phyloP scores from a whole-genome alignment of 176 grass and related monocot species.

The Musa schizocarpa region DNA sequence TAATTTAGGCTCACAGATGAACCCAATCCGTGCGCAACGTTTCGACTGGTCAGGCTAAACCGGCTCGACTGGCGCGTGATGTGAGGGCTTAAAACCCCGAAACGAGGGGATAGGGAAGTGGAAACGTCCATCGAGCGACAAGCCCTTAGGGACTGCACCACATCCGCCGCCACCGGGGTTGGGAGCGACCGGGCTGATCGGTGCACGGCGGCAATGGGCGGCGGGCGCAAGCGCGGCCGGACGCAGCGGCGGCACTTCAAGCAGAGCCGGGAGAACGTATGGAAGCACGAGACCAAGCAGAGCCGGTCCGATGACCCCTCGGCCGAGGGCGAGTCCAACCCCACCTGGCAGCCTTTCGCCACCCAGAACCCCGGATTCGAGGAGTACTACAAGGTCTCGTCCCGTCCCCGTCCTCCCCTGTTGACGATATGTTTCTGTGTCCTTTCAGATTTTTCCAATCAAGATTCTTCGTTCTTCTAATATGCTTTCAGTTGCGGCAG shows the following conservation, averaged over 20 bases:
- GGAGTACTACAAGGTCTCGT: slow-evolving; percentile 84
- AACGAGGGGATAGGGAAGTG: no score
- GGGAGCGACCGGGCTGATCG: background rate
- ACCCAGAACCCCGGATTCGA: slow-evolving; percentile 77
- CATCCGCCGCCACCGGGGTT: background rate
- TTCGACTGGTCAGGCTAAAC: no score
- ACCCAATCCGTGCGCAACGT: no score
- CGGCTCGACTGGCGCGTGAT: no score
- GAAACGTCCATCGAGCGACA: no score
- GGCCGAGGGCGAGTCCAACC: slow-evolving; percentile 19
- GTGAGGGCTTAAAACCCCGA: no score
- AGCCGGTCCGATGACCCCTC: slow-evolving; percentile 6
- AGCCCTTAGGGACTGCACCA: no score
- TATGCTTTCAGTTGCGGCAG: background rate
- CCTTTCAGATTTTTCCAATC: background rate
- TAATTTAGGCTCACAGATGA: no score
- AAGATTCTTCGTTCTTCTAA: background rate
- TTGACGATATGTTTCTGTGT: background rate
- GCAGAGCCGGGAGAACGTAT: slow-evolving; percentile 81
- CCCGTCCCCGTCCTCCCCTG: background rate
- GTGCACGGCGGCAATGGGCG: slow-evolving; percentile 33
- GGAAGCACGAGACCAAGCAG: slow-evolving; percentile 66
- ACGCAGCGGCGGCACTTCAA: slow-evolving; percentile 98
- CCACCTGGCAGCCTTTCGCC: slow-evolving; percentile 74
- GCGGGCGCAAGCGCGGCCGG: slow-evolving; percentile 90